Percentiles rank a stretch among this genome's conserved stretches.
These are phyloP conservation scores for Sporothrix sp. DNA, from an alignment of 2,329 filamentous ascomycete genomes.

Conservation along the genomic window DNA sequence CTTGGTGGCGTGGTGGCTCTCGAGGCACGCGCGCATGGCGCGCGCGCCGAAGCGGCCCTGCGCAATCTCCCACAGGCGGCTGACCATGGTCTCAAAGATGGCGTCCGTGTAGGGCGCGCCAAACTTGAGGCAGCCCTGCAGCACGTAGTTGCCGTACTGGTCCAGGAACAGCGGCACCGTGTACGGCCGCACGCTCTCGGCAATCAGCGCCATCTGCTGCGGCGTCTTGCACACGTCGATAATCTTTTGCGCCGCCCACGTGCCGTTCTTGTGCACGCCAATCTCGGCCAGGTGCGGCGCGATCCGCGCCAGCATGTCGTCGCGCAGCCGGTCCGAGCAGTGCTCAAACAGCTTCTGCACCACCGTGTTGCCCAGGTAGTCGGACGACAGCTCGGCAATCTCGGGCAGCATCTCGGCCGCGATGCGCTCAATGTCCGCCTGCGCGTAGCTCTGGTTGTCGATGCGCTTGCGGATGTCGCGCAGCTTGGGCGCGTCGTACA, in stretches of 20 bases:
- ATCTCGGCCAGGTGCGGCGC: constrained; percentile 90
- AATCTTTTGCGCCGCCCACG: constrained; percentile 98
- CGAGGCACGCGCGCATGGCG: constrained; percentile 92
- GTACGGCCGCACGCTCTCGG: constrained; percentile 74
- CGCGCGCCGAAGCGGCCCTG: constrained; percentile 91
- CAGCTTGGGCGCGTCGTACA: constrained; percentile 89
- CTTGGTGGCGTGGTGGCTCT: constrained; percentile 90
- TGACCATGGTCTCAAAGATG: constrained; percentile 96
- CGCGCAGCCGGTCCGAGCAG: constrained; percentile 81
- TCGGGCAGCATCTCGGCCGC: constrained; percentile 92
- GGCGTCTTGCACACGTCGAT: constrained; percentile 90
- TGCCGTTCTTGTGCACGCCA: constrained; percentile 97
- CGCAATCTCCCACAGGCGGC: constrained; percentile 82
- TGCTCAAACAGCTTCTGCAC: constrained; percentile 98
- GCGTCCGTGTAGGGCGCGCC: constrained; percentile 84
- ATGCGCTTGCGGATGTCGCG: constrained; percentile 96
- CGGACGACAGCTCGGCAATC: constrained; percentile 86
- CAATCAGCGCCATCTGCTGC: constrained; percentile 72
- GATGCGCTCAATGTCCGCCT: constrained; percentile 83
- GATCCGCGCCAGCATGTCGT: constrained; percentile 83
- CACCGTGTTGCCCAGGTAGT: constrained; percentile 98
- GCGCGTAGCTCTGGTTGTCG: constrained; percentile 82
- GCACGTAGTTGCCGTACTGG: constrained; percentile 96
- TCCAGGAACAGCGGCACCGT: constrained; percentile 88
- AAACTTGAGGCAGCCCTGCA: constrained; percentile 93